Base-by-base conservation (phyloP, 148 eudicot genomes). In the Gaultheria prostrata region DNA sequence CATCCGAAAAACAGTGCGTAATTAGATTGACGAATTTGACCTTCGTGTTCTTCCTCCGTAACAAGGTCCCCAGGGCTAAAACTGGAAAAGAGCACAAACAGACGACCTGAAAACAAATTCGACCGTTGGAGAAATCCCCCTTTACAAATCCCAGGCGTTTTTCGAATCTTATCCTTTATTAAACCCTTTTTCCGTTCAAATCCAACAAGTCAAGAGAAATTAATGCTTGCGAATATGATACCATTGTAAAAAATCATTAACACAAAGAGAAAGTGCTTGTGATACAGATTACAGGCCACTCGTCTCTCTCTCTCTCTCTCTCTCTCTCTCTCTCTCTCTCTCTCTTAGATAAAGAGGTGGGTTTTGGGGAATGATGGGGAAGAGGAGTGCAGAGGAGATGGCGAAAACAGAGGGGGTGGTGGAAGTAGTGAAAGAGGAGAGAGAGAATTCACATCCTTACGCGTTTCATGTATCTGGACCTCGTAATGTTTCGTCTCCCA, bases 381-480 rank as follows among this genome's bases (percentile, higher is more conserved):
- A 59, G 51, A 63, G 15, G 69, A 20, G 50, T 43, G n/a, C 54
- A 79, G 50, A 79, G 69, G 79, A 79, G 73, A 65, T 35, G 86
- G 48, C 30, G 59, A 50, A 0, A 39, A 73, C 74, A 71, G 78
- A 53, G 81, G 80, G 11, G 80, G 35, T 32, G 26, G 56, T 32
- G 26, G 56, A 59, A 51, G 48, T 24, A 56, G 71, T 0, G 59
- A 59, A 54, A 51, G 76, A 15, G n/a, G 61, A 84, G 67, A 56
- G 7, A 56, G 86, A 57, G 50, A 14, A 51, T 78, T 91, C 89
- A 76, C 94, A 92, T 80, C 94, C 94, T 1, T 87, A 87, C n/a
- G 90, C 94, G 0, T 92, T 92, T 79, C 90, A 89, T 82, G 94
- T 92, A 17, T 89, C 89, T 51, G 94, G 94, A 18, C 94, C 94